A percentile compares a stretch with the other conserved stretches of the same genome.
These are phyloP conservation scores for Dissophora globulifera DNA, from an alignment of 192 early-diverging fungal genomes.

Conservation along the genomic window DNA sequence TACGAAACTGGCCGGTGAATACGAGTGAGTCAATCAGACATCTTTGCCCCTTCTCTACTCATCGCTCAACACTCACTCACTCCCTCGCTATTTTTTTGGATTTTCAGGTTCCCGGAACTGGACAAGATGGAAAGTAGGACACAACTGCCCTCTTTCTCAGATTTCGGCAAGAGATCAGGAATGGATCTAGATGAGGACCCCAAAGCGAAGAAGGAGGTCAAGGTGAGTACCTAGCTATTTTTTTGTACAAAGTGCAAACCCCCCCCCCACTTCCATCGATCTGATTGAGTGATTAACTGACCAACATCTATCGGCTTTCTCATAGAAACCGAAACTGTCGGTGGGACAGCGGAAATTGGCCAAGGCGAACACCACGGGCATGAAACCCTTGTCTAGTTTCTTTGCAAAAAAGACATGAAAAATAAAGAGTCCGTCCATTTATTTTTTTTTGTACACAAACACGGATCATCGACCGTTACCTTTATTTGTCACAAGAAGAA, in stretches of 20 bases:
- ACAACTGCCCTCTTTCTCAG: slow-evolving; percentile 20
- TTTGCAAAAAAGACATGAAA: slow-evolving; percentile 58
- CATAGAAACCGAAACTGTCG: slow-evolving; percentile 62
- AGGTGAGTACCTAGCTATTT: too few species aligned
- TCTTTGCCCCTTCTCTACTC: too few species aligned
- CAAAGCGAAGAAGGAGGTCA: slow-evolving; percentile 33
- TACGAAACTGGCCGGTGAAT: slow-evolving; percentile 28
- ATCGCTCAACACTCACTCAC: too few species aligned
- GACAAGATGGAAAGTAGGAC: slow-evolving; percentile 44
- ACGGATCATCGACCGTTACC: too few species aligned
- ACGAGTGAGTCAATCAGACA: slow-evolving; percentile 31
- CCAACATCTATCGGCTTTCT: too few species aligned
- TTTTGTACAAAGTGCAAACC: too few species aligned
- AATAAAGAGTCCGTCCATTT: too few species aligned
- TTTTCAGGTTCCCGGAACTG: slow-evolving; percentile 31
- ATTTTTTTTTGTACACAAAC: too few species aligned
- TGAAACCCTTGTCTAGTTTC: slow-evolving; percentile 58
- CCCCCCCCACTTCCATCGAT: too few species aligned
- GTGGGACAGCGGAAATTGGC: slow-evolving; percentile 53
- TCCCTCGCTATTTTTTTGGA: neutral
- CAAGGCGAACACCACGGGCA: slow-evolving; percentile 60
- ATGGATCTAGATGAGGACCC: slow-evolving; percentile 44
- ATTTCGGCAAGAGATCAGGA: slow-evolving; percentile 41
- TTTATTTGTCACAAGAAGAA: too few species aligned
- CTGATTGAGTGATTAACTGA: too few species aligned